A percentile compares a stretch with the other conserved stretches of the same genome.
These are phyloP conservation scores for Lachnum nothofagi DNA, from an alignment of 2,329 filamentous ascomycete species.

Conservation along the genomic window DNA sequence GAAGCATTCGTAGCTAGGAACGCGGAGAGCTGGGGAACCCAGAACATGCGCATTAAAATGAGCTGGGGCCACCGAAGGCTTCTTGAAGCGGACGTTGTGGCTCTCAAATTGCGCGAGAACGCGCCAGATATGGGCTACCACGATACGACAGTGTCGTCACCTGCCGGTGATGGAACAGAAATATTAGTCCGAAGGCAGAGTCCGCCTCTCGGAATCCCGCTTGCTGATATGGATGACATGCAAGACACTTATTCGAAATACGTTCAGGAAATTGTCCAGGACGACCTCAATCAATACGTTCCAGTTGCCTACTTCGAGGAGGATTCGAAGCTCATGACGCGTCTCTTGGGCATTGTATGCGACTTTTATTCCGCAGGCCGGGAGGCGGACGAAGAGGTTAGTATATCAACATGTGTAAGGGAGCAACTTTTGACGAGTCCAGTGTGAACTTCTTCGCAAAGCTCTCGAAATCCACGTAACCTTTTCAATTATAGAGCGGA, in stretches of 20 bases:
- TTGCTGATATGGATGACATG: constrained; percentile 27
- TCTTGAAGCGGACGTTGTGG: constrained; percentile 26
- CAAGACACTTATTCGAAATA: constrained; percentile 25
- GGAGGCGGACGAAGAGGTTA: constrained; percentile 25
- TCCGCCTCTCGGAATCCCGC: constrained; percentile 28
- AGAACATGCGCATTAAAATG: constrained; percentile 22
- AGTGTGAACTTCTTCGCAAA: constrained; percentile 28
- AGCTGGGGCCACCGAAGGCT: constrained; percentile 27
- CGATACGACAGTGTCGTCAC: constrained; percentile 17
- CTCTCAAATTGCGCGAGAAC: constrained; percentile 21
- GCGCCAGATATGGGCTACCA: constrained; percentile 24
- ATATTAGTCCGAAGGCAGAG: constrained; percentile 23
- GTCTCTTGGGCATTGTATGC: constrained; percentile 22
- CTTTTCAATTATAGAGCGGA: constrained; percentile 28
- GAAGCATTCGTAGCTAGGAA: constrained; percentile 27
- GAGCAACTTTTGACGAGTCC: constrained; percentile 9
- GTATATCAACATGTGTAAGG: background rate
- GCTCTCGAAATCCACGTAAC: constrained; percentile 31
- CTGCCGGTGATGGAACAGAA: constrained; percentile 10
- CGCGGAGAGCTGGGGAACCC: constrained; percentile 25
- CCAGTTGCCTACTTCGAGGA: constrained; percentile 23
- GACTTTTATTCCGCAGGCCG: constrained; percentile 22
- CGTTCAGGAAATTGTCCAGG: constrained; percentile 26
- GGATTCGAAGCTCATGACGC: constrained; percentile 24
- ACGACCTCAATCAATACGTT: constrained; percentile 22